Conservation (phyloP, 2,329 filamentous ascomycete species). For the Simplicillium sp. region DNA sequence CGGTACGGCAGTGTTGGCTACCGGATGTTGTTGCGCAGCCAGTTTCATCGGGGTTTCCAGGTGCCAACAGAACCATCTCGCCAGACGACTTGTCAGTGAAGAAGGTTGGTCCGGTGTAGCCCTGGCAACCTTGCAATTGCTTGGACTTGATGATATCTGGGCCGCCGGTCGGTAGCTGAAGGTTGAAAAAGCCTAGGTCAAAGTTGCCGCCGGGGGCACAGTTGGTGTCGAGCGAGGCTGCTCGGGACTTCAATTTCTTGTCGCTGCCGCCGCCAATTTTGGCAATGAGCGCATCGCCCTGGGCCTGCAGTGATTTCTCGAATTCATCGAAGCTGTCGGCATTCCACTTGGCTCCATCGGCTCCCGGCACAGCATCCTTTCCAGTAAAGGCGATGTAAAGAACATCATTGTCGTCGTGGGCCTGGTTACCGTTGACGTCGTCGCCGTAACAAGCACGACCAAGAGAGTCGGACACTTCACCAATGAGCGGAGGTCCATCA, state of each 20-base stretch:
- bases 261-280: background rate
- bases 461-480: constrained; percentile 43
- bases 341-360: constrained; percentile 39
- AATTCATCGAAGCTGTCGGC: constrained; percentile 35
- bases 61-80: constrained; percentile 1
- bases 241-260: no score
- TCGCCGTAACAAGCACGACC: constrained; percentile 43
- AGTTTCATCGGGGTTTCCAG: constrained; percentile 1
- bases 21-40: constrained; percentile 2
- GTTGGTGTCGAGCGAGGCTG: background rate
- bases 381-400: constrained; percentile 51
- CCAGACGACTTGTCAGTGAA: constrained; percentile 1
- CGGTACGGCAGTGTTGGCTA: constrained; percentile 1
- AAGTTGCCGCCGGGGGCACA: constrained; percentile 2
- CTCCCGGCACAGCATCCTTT: constrained; percentile 41
- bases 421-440: constrained; percentile 30
- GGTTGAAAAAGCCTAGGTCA: background rate
- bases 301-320: constrained; percentile 31
- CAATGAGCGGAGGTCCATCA: constrained; percentile 31
- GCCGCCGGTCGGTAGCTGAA: background rate
- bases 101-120: constrained; percentile 1
- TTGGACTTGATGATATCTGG: constrained; percentile 1
- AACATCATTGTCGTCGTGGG: constrained; percentile 42
- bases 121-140: constrained; percentile 1
- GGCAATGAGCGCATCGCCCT: constrained; percentile 32